These are phyloP conservation scores for Candida oleophila DNA, from an alignment of 805 yeast species.

Conservation along the genomic window DNA sequence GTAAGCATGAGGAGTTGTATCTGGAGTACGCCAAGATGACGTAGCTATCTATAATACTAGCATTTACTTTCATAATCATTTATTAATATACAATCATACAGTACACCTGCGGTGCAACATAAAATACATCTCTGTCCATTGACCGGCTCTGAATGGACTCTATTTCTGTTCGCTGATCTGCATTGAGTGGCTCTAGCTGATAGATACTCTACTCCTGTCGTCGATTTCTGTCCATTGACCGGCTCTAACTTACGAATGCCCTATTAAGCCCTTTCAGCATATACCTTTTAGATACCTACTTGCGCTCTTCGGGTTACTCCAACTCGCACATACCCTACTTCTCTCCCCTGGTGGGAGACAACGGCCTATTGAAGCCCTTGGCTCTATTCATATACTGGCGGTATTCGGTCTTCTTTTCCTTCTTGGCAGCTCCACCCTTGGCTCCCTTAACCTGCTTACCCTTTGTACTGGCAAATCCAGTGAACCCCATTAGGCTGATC, in stretches of 20 bases:
- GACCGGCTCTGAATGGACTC: too few species aligned
- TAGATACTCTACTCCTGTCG: too few species aligned
- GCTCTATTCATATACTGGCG: slow-evolving; percentile 61
- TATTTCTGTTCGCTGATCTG: too few species aligned
- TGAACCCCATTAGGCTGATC: slow-evolving; percentile 57
- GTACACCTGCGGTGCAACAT: too few species aligned
- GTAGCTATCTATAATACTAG: slow-evolving; percentile 7
- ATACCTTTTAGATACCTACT: too few species aligned
- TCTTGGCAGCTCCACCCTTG: slow-evolving; percentile 42
- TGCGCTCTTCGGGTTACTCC: too few species aligned
- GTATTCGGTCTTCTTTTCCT: slow-evolving; percentile 43
- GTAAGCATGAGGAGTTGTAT: slow-evolving; percentile 58
- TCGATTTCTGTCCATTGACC: too few species aligned
- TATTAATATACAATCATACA: not conserved
- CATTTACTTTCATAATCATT: not conserved
- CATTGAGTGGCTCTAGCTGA: too few species aligned
- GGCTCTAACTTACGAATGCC: too few species aligned
- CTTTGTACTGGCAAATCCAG: slow-evolving; percentile 54
- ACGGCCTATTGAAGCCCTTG: slow-evolving; percentile 54
- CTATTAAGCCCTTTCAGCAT: too few species aligned
- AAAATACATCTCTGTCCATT: too few species aligned
- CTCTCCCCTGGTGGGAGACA: slow-evolving; percentile 44
- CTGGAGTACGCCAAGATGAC: slow-evolving; percentile 46
- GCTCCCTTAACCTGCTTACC: slow-evolving; percentile 54
- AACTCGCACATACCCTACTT: slow-evolving; percentile 10